phyloP scores from a whole-genome alignment of 192 early-diverging fungal genomes.

The Kickxella alabastrina region DNA sequence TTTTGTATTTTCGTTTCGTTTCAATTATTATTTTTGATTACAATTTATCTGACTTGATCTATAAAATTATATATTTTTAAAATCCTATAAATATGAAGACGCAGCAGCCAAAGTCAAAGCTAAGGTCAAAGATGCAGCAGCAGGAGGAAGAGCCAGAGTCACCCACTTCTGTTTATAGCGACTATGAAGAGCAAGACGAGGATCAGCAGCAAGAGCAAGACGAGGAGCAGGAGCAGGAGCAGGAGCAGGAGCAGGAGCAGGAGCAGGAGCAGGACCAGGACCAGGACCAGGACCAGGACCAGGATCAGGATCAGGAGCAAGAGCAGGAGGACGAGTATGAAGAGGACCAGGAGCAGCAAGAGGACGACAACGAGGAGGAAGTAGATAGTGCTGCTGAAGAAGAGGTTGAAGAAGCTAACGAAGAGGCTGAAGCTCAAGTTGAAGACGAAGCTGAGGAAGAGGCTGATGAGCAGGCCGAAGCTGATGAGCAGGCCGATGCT shows the following conservation, averaged over 20 bases:
- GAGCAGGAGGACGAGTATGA: no score
- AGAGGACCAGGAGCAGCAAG: neutral
- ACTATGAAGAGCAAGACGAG: no score
- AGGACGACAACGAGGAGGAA: neutral
- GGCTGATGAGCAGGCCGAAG: constrained; percentile 1
- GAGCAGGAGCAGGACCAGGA: neutral
- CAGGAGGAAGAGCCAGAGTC: constrained; percentile 2
- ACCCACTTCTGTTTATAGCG: no score
- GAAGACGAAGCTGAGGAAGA: constrained; percentile 1
- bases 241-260: neutral
- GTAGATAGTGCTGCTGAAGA: neutral
- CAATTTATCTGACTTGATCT: no score
- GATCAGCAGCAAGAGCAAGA: constrained; percentile 1
- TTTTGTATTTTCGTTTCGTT: neutral
- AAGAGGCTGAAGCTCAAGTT: neutral
- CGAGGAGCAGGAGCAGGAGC: neutral
- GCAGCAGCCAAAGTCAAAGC: no score
- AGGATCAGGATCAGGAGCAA: no score
- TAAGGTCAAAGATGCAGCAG: no score
- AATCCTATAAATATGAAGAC: no score
- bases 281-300: no score
- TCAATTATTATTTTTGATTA: constrained; percentile 2
- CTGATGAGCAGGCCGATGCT: neutral
- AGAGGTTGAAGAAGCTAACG: neutral
- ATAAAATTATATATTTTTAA: no score